Evolutionary conservation across 2,329 filamentous ascomycete genomes (phyloP).

Genomic region (Colletotrichum australisinense): DNA sequence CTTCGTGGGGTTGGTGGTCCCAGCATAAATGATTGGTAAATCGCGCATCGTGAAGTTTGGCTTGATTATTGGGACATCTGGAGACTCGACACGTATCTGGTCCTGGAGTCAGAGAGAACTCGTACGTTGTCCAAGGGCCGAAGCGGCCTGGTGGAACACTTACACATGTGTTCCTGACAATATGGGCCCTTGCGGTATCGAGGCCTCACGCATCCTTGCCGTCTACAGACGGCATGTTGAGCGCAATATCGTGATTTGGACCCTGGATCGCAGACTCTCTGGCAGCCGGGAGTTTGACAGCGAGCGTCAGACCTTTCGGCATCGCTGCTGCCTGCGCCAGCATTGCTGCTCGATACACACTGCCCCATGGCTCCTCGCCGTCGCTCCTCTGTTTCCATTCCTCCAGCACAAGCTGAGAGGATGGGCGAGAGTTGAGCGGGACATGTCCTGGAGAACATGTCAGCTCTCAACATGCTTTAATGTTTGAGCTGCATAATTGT

Average conservation of each 20-base stretch:
- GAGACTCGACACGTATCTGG: constrained; percentile 32
- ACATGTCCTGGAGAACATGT: constrained; percentile 19
- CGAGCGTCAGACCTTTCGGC: constrained; percentile 5
- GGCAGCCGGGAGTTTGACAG: constrained; percentile 27
- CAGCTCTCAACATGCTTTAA: constrained; percentile 16
- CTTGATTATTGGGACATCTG: constrained; percentile 29
- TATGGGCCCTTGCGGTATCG: constrained; percentile 30
- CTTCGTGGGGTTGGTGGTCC: constrained; percentile 20
- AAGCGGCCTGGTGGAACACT: constrained; percentile 11
- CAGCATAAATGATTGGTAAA: constrained; percentile 31
- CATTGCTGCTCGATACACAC: constrained; percentile 25
- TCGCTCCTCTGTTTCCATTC: constrained; percentile 20
- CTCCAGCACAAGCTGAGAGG: constrained; percentile 29
- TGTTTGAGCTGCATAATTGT: constrained; percentile 12
- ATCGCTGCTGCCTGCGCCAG: background rate
- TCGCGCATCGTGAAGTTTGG: constrained; percentile 22
- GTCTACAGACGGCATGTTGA: constrained; percentile 28
- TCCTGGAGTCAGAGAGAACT: constrained; percentile 6
- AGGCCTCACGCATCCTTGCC: constrained; percentile 25
- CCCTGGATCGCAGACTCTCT: constrained; percentile 14
- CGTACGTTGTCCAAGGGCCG: background rate
- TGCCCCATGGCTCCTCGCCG: constrained; percentile 29
- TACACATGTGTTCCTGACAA: constrained; percentile 33
- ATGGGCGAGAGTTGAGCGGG: constrained; percentile 15
- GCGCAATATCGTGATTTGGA: constrained; percentile 28